These are phyloP conservation scores for Balansia obtecta DNA, from an alignment of 2,329 filamentous ascomycete genomes.

Conservation along the genomic window DNA sequence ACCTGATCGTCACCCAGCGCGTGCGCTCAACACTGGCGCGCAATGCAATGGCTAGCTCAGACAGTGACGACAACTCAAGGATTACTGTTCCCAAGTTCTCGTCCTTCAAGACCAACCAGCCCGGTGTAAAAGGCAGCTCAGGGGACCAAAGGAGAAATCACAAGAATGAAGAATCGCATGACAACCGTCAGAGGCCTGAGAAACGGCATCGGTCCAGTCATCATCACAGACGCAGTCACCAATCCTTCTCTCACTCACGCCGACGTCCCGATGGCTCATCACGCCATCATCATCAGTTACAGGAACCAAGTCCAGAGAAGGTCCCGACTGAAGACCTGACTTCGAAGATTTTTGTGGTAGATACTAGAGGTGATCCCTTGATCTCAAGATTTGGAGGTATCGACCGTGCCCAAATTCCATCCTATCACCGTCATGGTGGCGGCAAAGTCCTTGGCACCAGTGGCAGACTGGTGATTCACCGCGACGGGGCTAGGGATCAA, in stretches of 20 bases:
- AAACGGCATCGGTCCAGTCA: slow-evolving; percentile 6
- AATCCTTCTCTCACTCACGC: not conserved
- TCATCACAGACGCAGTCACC: not conserved
- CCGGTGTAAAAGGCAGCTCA: slow-evolving; percentile 14
- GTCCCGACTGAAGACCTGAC: not conserved
- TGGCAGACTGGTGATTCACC: slow-evolving; percentile 51
- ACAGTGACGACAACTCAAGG: slow-evolving; percentile 12
- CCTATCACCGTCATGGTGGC: slow-evolving; percentile 55
- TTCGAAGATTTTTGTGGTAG: slow-evolving; percentile 41
- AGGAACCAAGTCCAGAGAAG: slow-evolving; percentile 2
- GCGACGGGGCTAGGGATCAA: slow-evolving; percentile 43
- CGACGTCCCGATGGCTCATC: not conserved
- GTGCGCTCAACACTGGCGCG: not conserved
- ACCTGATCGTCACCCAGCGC: not conserved
- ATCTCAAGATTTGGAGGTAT: slow-evolving; percentile 59
- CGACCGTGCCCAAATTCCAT: slow-evolving; percentile 59
- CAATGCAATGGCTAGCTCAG: slow-evolving; percentile 14
- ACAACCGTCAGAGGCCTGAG: slow-evolving; percentile 3
- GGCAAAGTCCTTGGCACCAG: slow-evolving; percentile 59
- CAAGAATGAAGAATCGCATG: slow-evolving; percentile 8
- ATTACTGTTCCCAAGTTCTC: slow-evolving; percentile 50
- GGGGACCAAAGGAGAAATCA: slow-evolving; percentile 7
- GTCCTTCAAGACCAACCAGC: slow-evolving; percentile 49
- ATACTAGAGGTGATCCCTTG: slow-evolving; percentile 64
- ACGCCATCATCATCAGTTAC: not conserved